Conservation (phyloP, 1,284 basidiomycete genomes). For the Cronartium ribicola region DNA sequence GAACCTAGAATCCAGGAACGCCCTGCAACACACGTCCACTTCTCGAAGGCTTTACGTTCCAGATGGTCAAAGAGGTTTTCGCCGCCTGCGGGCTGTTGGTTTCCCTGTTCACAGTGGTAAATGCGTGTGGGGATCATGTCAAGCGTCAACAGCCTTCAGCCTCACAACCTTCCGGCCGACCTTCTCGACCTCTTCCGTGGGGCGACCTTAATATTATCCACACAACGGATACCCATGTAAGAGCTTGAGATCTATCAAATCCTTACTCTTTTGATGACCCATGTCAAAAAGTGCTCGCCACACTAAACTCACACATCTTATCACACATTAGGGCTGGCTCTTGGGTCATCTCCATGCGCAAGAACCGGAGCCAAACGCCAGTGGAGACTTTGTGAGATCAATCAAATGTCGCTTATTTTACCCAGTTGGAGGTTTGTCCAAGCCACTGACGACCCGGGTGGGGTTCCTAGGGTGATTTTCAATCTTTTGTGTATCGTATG, state of each 20-base stretch:
- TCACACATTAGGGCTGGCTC: slow-evolving; percentile 29
- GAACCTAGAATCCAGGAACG: no score
- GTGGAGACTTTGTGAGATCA: slow-evolving; percentile 37
- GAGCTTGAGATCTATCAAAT: slow-evolving; percentile 11
- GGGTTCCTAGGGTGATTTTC: slow-evolving; percentile 50
- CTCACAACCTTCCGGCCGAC: slow-evolving; percentile 23
- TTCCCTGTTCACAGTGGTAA: neutral
- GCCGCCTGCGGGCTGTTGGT: neutral
- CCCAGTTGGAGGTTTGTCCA: neutral
- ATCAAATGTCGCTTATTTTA: neutral
- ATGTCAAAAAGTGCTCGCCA: neutral
- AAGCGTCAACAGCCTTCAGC: slow-evolving; percentile 21
- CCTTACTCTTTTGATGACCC: neutral
- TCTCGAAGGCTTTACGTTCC: no score
- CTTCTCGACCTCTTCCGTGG: slow-evolving; percentile 61
- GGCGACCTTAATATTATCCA: slow-evolving; percentile 72
- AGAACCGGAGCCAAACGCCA: slow-evolving; percentile 50
- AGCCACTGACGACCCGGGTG: neutral
- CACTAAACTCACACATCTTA: neutral
- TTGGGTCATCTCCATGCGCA: slow-evolving; percentile 49
- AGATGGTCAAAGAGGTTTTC: neutral
- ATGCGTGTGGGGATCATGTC: slow-evolving; percentile 12
- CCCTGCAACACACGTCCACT: no score
- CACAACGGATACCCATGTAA: slow-evolving; percentile 71
- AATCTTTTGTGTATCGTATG: slow-evolving; percentile 50